Base-by-base conservation (phyloP, 371 early-diverging fungal genomes). In the Mortierella sp. region DNA sequence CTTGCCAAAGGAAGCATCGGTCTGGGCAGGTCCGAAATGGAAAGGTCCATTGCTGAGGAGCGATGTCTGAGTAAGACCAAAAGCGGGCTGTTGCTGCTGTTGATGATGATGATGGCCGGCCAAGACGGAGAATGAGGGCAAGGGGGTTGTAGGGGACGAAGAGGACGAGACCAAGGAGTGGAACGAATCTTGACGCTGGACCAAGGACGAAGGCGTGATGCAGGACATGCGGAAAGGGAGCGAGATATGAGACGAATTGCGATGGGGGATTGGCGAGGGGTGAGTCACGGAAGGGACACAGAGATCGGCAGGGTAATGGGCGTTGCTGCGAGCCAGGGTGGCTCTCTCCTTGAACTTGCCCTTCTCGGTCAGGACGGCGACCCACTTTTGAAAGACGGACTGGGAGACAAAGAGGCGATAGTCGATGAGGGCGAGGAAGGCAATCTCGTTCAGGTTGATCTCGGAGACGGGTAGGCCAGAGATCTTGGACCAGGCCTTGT, bases 401-500 rank as follows among this genome's bases (percentile, higher is more conserved):
- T 91, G 92, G 69, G 91, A 90, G 26, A 96, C 94, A 81, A 90
- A 93, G 26, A 96, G 89, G 37, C 91, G 90, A 83, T 95, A 96
- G 78, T 96, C 94, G 19, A 96, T 89, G 75, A 95, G 89, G 51
- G 91, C 85, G 55, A 96, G 84, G 80, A 96, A 93, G 48, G 91
- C 90, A 50, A 90, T 87, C 88, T 96, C 96, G 77, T 95, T 95
- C 69, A 89, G 84, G 83, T 93, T 93, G 84, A 96, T 92, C 89
- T 96, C 95, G 26, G 88, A 73, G 11, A 93, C 90, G 28, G 94
- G 90, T 44, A 96, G 88, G 79, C 93, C 92, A 51, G 95, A 94
- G 69, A 96, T 91, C 88, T 94, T 94, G 74, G 93, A 92, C 96
- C 96, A 96, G 31, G 95, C 94, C 61, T 91, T 91, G 89, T 95